Percentiles rank a stretch among this genome's conserved stretches.
These are phyloP conservation scores for Ilyonectria mors-panacis DNA, from an alignment of 2,329 filamentous ascomycete species.

Conservation along the genomic window DNA sequence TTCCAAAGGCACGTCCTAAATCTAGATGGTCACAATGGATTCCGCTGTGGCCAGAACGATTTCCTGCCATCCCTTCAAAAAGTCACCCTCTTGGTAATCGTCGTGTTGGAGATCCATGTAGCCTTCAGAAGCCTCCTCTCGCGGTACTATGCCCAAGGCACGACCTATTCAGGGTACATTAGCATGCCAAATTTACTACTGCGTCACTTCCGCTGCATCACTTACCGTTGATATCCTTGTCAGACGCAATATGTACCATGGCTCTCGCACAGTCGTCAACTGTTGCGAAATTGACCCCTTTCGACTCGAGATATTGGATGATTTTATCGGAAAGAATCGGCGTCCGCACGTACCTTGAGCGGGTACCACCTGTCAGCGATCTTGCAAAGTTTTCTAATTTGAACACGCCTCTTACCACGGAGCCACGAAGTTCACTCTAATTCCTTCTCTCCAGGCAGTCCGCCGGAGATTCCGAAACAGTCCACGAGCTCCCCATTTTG, in stretches of 20 bases:
- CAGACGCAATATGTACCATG: constrained; percentile 16
- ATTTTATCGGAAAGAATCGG: constrained; percentile 21
- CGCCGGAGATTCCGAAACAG: constrained; percentile 28
- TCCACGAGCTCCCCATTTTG: constrained; percentile 28
- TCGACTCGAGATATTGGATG: constrained; percentile 23
- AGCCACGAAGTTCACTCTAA: constrained; percentile 26
- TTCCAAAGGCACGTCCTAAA: background rate
- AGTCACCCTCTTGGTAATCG: constrained; percentile 26
- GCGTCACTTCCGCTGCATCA: background rate
- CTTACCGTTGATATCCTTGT: constrained; percentile 18
- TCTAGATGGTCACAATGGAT: constrained; percentile 22
- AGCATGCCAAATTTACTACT: background rate
- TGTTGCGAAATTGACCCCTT: constrained; percentile 27
- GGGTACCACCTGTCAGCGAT: background rate
- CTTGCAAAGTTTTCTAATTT: background rate
- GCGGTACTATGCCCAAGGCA: constrained; percentile 25
- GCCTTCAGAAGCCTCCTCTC: constrained; percentile 17
- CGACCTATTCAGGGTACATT: constrained; percentile 6
- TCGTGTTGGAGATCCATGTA: constrained; percentile 29
- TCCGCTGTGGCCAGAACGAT: constrained; percentile 24
- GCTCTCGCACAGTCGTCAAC: constrained; percentile 21
- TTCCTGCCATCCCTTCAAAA: constrained; percentile 25
- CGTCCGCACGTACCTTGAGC: constrained; percentile 30
- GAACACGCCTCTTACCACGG: constrained; percentile 16
- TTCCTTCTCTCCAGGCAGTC: constrained; percentile 18